These are phyloP conservation scores for Cadophora malorum DNA, from an alignment of 2,329 filamentous ascomycete genomes.

Conservation along the genomic window DNA sequence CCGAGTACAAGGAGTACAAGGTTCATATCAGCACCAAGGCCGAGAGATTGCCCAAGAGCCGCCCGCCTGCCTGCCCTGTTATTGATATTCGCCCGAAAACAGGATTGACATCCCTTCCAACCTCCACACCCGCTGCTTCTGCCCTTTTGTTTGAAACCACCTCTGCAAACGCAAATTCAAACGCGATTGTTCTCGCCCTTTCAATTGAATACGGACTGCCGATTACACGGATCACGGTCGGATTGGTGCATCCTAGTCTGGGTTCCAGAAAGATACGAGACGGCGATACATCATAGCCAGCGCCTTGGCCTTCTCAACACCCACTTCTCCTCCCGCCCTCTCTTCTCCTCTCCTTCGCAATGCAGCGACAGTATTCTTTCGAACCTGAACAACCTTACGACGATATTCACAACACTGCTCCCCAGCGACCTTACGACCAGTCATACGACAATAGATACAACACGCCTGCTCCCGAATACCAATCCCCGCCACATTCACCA, in stretches of 20 bases:
- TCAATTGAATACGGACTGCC: not conserved
- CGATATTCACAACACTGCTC: constrained; percentile 9
- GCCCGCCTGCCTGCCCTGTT: constrained; percentile 8
- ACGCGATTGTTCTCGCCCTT: not conserved
- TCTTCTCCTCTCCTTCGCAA: constrained; percentile 25
- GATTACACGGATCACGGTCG: not conserved
- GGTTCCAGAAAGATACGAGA: constrained; percentile 17
- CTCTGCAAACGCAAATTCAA: constrained; percentile 6
- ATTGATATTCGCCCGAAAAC: constrained; percentile 19
- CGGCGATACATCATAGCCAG: constrained; percentile 5
- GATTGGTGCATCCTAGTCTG: not conserved
- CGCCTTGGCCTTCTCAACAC: constrained; percentile 2
- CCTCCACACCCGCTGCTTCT: not conserved
- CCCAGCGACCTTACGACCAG: constrained; percentile 2
- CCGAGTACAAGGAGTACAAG: not conserved
- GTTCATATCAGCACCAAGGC: not conserved
- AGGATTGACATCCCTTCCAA: constrained; percentile 21
- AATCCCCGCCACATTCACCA: constrained; percentile 28
- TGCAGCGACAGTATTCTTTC: constrained; percentile 37
- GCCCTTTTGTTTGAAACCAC: constrained; percentile 18
- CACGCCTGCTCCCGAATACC: constrained; percentile 24
- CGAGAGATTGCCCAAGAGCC: constrained; percentile 3
- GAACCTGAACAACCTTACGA: constrained; percentile 28
- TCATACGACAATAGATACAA: constrained; percentile 24
- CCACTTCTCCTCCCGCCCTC: not conserved